Evolutionary conservation across 2,329 filamentous ascomycete species (phyloP).

Genomic region (Sclerotinia spermophila): DNA sequence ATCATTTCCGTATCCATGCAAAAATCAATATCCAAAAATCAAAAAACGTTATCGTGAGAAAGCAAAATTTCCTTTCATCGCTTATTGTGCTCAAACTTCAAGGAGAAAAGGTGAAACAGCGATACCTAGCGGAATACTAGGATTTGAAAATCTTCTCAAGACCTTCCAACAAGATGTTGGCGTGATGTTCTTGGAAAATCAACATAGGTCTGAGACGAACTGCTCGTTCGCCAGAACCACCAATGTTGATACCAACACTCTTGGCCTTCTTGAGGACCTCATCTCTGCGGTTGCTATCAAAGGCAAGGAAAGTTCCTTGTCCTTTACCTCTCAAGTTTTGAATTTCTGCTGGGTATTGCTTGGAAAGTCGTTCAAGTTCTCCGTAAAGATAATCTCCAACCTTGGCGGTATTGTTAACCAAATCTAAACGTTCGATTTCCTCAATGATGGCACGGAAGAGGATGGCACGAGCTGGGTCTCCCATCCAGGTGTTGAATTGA

Average conservation of each 20-base stretch:
- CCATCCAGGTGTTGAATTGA: slow-evolving; percentile 88
- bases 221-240: slow-evolving; percentile 66
- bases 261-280: slow-evolving; percentile 69
- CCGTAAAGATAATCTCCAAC: slow-evolving; percentile 65
- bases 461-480: slow-evolving; percentile 72
- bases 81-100: background rate
- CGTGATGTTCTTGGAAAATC: slow-evolving; percentile 85
- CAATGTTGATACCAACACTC: slow-evolving; percentile 70
- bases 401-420: slow-evolving; percentile 60
- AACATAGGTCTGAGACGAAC: slow-evolving; percentile 76
- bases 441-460: slow-evolving; percentile 75
- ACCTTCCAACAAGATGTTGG: slow-evolving; percentile 74
- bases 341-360: slow-evolving; percentile 66
- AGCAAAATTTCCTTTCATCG: background rate
- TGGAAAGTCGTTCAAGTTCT: slow-evolving; percentile 59
- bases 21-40: background rate
- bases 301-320: slow-evolving; percentile 76
- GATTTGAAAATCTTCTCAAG: slow-evolving; percentile 56
- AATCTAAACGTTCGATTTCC: slow-evolving; percentile 65
- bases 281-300: slow-evolving; percentile 68
- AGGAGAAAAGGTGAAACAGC: background rate
- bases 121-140: slow-evolving; percentile 14
- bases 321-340: slow-evolving; percentile 73
- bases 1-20: slow-evolving; percentile 13
- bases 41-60: background rate